Evolutionary conservation across 805 yeast species (phyloP).

Genomic region (Cyberlindnera lachancei): DNA sequence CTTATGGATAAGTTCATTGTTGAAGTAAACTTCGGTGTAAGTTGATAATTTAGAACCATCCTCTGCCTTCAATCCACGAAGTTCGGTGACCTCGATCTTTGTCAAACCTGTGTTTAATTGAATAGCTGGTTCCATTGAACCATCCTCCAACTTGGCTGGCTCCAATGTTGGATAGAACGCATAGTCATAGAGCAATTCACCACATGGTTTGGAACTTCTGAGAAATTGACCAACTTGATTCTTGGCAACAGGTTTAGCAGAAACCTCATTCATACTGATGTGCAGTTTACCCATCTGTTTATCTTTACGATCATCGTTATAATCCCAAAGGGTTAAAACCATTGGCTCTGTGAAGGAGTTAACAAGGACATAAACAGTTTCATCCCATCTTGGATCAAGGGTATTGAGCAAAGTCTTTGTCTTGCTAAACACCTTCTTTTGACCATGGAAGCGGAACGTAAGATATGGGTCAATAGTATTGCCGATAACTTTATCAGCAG

Average conservation of each 20-base stretch:
- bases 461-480: conserved; percentile 89
- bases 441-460: conserved; percentile 53
- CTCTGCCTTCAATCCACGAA: conserved; percentile 34
- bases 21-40: conserved; percentile 64
- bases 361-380: conserved; percentile 63
- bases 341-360: conserved; percentile 78
- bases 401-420: conserved; percentile 67
- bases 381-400: conserved; percentile 74
- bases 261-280: conserved; percentile 61
- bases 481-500: conserved; percentile 56
- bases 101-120: conserved; percentile 92
- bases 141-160: conserved; percentile 59
- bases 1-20: conserved; percentile 50
- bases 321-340: conserved; percentile 63
- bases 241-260: conserved; percentile 42
- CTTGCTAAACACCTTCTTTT: conserved; percentile 54
- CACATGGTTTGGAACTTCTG: conserved; percentile 80
- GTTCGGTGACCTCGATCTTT: conserved; percentile 55
- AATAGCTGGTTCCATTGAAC: conserved; percentile 78
- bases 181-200: conserved; percentile 62
- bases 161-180: conserved; percentile 69
- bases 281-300: conserved; percentile 71
- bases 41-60: conserved; percentile 47
- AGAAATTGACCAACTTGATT: conserved; percentile 50
- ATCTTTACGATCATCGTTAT: conserved; percentile 74